Percentiles rank a stretch among this genome's conserved stretches.
Conservation (phyloP, 768 basidiomycete genomes). For the Mycena galericulata region DNA sequence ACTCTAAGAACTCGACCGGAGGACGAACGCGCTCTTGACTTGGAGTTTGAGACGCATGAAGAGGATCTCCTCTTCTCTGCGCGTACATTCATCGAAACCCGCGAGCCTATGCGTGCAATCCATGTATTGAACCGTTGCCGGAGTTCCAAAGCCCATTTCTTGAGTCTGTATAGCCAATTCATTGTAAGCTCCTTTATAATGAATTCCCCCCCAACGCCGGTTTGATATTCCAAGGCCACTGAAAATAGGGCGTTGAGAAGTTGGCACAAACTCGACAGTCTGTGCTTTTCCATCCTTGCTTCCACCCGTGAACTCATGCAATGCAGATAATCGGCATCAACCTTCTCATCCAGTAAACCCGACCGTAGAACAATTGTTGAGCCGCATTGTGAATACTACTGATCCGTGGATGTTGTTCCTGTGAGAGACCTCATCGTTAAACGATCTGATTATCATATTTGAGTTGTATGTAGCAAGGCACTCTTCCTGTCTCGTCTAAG, state of each 20-base stretch:
- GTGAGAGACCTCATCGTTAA: conserved; percentile 56
- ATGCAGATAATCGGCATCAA: conserved; percentile 76
- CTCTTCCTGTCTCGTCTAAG: conserved; percentile 84
- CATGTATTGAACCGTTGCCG: conserved; percentile 73
- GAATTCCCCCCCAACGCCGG: conserved; percentile 20
- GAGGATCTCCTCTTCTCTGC: conserved; percentile 81
- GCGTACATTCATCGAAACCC: conserved; percentile 76
- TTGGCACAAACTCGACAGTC: conserved; percentile 88
- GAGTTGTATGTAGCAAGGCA: conserved; percentile 69
- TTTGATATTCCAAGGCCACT: conserved; percentile 65
- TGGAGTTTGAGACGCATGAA: conserved; percentile 68
- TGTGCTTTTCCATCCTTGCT: conserved; percentile 39
- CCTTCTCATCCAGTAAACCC: conserved; percentile 75
- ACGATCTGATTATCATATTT: background rate
- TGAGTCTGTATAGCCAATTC: conserved; percentile 85
- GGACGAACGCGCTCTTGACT: conserved; percentile 51
- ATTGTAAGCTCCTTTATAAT: conserved; percentile 68
- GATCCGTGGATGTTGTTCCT: conserved; percentile 91
- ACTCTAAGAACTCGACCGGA: conserved; percentile 45
- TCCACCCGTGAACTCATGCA: conserved; percentile 5
- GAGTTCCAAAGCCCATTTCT: conserved; percentile 80
- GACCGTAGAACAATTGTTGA: conserved; percentile 68
- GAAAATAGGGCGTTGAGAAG: conserved; percentile 87
- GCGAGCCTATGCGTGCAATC: conserved; percentile 82
- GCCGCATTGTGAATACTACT: conserved; percentile 63